Conservation (phyloP, 495 filamentous ascomycete genomes). For the Neurospora sp. region DNA sequence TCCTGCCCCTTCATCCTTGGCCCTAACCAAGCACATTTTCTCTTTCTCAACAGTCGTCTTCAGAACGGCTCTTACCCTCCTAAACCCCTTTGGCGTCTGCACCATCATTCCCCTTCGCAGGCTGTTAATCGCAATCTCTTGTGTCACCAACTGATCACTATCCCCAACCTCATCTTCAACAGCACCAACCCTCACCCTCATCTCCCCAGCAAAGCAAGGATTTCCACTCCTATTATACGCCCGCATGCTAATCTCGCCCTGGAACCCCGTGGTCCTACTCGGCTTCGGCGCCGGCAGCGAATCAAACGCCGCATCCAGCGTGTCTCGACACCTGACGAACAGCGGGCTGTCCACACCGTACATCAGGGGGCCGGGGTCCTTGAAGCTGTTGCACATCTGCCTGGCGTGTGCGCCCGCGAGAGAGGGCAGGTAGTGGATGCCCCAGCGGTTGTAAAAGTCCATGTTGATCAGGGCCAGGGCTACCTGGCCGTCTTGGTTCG, state of each 20-base stretch:
- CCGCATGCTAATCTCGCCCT: slow-evolving; percentile 17
- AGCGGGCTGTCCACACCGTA: slow-evolving; percentile 27
- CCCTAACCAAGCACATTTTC: slow-evolving; percentile 15
- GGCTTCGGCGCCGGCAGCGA: slow-evolving; percentile 27
- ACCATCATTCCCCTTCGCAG: slow-evolving; percentile 26
- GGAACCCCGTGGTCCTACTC: slow-evolving; percentile 1
- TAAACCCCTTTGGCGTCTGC: slow-evolving; percentile 24
- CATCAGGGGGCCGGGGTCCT: slow-evolving; percentile 33
- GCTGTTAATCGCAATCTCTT: slow-evolving; percentile 12
- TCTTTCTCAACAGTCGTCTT: slow-evolving; percentile 17
- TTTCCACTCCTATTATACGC: slow-evolving; percentile 13
- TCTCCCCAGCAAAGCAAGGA: slow-evolving; percentile 30
- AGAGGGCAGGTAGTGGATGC: slow-evolving; percentile 35
- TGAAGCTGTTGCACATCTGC: slow-evolving; percentile 39
- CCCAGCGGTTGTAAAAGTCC: slow-evolving; percentile 27
- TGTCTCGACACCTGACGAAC: slow-evolving; percentile 27
- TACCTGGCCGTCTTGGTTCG: slow-evolving; percentile 25
- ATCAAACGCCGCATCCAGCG: slow-evolving; percentile 29
- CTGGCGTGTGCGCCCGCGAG: slow-evolving; percentile 30
- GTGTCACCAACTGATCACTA: neutral
- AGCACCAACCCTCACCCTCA: slow-evolving; percentile 20
- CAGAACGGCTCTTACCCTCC: slow-evolving; percentile 27
- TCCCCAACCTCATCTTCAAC: slow-evolving; percentile 9
- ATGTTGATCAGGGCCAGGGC: slow-evolving; percentile 18
- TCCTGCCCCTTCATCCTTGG: neutral